Percentiles rank a stretch among this genome's conserved stretches.
Evolutionary conservation across 164 flowering plant species (phyloP).

Genomic region (Pachysandra terminalis): DNA sequence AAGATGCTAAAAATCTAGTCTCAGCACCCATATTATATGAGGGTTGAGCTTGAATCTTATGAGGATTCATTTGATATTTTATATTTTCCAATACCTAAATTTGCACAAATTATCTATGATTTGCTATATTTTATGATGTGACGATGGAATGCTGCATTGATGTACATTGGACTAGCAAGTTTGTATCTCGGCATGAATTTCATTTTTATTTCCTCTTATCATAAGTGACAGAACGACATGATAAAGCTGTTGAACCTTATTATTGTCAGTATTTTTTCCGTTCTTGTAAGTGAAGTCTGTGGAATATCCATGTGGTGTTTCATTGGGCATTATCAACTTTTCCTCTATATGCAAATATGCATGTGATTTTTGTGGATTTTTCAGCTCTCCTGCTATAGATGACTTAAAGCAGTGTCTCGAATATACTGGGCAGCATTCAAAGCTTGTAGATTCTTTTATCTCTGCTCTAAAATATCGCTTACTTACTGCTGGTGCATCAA

Average conservation of each 20-base stretch:
- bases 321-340: background rate
- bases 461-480: conserved; percentile 81
- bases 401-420: conserved; percentile 92
- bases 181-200: background rate
- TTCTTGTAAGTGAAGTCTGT: background rate
- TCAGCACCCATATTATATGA: background rate
- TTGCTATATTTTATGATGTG: too few species aligned
- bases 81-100: too few species aligned
- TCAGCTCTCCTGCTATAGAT: conserved; percentile 94
- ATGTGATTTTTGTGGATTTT: conserved; percentile 16
- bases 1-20: too few species aligned
- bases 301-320: background rate
- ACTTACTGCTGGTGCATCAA: conserved; percentile 99
- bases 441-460: conserved; percentile 90
- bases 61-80: background rate
- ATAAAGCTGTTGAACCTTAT: too few species aligned
- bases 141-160: background rate
- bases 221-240: background rate
- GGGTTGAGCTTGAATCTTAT: background rate
- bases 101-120: background rate
- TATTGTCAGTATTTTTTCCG: background rate
- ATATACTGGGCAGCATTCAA: conserved; percentile 93
- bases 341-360: background rate
- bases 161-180: background rate
- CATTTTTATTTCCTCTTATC: background rate